Evolutionary conservation across 371 early-diverging fungal species (phyloP), one percentile per base, ranked within the genome.

Genomic region (Mucor irregularis): DNA sequence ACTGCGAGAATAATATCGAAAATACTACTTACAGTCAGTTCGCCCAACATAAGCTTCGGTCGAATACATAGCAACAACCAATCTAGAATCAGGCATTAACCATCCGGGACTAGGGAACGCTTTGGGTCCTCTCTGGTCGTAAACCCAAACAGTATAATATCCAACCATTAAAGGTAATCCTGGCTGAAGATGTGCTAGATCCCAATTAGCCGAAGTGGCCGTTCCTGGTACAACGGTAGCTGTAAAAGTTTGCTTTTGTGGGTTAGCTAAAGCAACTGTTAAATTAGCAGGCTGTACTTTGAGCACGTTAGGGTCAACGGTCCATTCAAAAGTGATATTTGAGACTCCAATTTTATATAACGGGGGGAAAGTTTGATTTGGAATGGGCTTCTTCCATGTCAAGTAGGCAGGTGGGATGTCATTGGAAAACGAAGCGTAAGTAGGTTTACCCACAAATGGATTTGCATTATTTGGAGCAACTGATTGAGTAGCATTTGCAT

Each of bases 321-420:
- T 70, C 78, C 78, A 78, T 46, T 69, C 74, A 45, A 78, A 68
- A 0, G 73, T 68, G 24, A 78, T 71, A 33, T 70, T 74, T 33
- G 74, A 71, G 1, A 66, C 70, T 21, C 74, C 74, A 31, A 72
- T 69, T 42, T 78, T 78, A 39, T 64, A 74, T 10, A 78, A 39
- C 9, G 78, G 78, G 2, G 74, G 72, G 35, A 69, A 69, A 1
- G 70, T 70, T 26, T 71, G 70, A 25, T 74, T 74, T 0, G 78
- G 78, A 17, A 74, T 64, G 5, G 78, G 78, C n/a, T 72, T 78
- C 42, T 71, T 74, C 78, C 78, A 78, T 24, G 74, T 68, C 11
- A 78, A 50, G 45, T 72, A 72, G 5, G 72, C 78, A 25, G 78
- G 78, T 33, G 69, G 74, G 0, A 72, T 69, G 53, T 71, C 62